These are phyloP conservation scores for Perkinsus marinus DNA, from an alignment of 169 alveolate genomes.

Conservation along the genomic window DNA sequence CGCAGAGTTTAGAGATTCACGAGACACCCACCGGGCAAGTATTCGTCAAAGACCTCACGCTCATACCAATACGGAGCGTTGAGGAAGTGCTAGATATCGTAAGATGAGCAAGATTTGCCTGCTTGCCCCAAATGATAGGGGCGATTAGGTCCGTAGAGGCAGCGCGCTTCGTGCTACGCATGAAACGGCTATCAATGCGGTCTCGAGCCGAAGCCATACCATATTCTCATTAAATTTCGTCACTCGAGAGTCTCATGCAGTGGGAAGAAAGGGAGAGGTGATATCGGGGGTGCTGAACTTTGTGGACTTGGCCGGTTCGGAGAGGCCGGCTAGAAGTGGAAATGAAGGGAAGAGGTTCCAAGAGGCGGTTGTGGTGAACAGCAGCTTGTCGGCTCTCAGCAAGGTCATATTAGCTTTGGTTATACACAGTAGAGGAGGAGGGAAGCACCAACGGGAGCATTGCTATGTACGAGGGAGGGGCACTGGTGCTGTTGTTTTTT, in stretches of 20 bases:
- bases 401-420: neutral
- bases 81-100: slow-evolving; percentile 5
- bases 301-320: slow-evolving; percentile 41
- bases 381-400: slow-evolving; percentile 15
- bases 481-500: no score
- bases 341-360: slow-evolving; percentile 25
- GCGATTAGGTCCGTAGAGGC: neutral
- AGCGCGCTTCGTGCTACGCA: slow-evolving; percentile 7
- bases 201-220: slow-evolving; percentile 4
- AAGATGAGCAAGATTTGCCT: neutral
- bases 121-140: neutral
- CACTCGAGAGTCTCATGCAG: neutral
- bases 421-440: neutral
- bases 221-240: neutral
- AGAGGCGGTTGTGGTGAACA: slow-evolving; percentile 28
- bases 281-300: slow-evolving; percentile 7
- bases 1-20: neutral
- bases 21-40: slow-evolving; percentile 9
- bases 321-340: slow-evolving; percentile 29
- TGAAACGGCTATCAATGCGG: slow-evolving; percentile 4
- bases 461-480: neutral
- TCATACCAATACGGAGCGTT: neutral
- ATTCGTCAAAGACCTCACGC: slow-evolving; percentile 1
- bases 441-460: neutral
- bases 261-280: neutral